Conservation (phyloP, 495 filamentous ascomycete species). For the Xylaria acuta region DNA sequence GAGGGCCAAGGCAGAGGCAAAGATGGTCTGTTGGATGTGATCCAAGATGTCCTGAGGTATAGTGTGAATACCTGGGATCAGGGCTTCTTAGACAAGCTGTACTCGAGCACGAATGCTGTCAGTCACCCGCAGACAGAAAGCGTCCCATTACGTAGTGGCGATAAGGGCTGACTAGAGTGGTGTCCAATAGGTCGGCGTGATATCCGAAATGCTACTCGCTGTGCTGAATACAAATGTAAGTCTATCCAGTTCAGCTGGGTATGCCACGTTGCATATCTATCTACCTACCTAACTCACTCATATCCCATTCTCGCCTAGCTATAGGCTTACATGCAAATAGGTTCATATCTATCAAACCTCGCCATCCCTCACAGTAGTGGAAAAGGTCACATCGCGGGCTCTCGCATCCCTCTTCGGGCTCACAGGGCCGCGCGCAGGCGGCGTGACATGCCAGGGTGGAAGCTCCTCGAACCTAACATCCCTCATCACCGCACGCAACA, state of each 20-base stretch:
- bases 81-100: slow-evolving; percentile 93
- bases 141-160: background rate
- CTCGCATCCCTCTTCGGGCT: slow-evolving; percentile 81
- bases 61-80: slow-evolving; percentile 97
- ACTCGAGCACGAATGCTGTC: slow-evolving; percentile 82
- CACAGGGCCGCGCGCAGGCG: slow-evolving; percentile 73
- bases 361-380: slow-evolving; percentile 83
- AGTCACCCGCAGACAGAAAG: slow-evolving; percentile 23
- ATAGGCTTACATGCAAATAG: slow-evolving; percentile 38
- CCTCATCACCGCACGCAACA: slow-evolving; percentile 88
- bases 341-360: slow-evolving; percentile 90
- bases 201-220: slow-evolving; percentile 81
- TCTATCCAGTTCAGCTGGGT: background rate
- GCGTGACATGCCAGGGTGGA: slow-evolving; percentile 87
- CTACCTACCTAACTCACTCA: no score
- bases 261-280: background rate
- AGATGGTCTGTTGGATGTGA: slow-evolving; percentile 69
- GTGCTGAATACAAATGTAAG: slow-evolving; percentile 85
- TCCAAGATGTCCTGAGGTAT: slow-evolving; percentile 74
- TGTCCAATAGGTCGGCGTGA: slow-evolving; percentile 66
- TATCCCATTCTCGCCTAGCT: background rate
- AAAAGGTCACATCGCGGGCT: slow-evolving; percentile 74
- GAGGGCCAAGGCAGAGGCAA: slow-evolving; percentile 66
- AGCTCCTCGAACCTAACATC: slow-evolving; percentile 85
- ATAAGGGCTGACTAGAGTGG: background rate